Base-by-base conservation (phyloP, 2,329 filamentous ascomycete genomes). In the Alternaria gaisen region DNA sequence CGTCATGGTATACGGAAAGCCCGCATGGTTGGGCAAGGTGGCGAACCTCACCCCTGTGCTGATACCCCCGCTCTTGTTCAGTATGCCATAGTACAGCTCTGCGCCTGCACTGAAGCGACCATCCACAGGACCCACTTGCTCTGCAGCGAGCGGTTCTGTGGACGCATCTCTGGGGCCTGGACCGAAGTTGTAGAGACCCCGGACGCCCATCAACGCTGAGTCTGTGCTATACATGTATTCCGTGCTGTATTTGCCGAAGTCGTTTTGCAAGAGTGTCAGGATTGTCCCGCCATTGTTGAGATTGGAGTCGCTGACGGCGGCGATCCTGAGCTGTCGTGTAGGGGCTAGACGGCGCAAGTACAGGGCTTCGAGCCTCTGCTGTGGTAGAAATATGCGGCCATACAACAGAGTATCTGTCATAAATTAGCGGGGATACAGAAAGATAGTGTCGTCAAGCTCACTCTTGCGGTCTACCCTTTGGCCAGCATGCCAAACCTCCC, bases 161-260 rank as follows among this genome's bases (percentile, higher is more conserved):
- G 72, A 69, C 41, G 65, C 70, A 28, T 66, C 63, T 56, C 82
- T 79, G 9, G 87, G 86, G 65, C 94, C 91, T 18, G 88, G 86
- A 14, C 94, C 94, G 75, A 97, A 98, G 77, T 99, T 98, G 83
- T 97, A 99, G 1, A 99, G 83, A 0, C 93, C 95, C 26, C 94
- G 87, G 63, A 97, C 82, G 14, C 95, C 95, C 68, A 99, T 84
- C 10, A 99, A 83, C 0, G 93, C 92, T 30, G 94, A 96, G 72
- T 98, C 95, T 0, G 94, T 96, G 51, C 93, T 97, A 65, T 93
- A 94, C 24, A 99, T 85, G 24, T 93, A 94, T 75, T 99, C 95
- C 0, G 94, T 86, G 56, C 90, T 93, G 79, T 94, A 98, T 71
- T 91, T 92, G 26, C 93, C 93, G 20, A 89, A 87, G 77, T 98